Base-by-base conservation (phyloP, 306 rosid species). In the Corylus avellana region DNA sequence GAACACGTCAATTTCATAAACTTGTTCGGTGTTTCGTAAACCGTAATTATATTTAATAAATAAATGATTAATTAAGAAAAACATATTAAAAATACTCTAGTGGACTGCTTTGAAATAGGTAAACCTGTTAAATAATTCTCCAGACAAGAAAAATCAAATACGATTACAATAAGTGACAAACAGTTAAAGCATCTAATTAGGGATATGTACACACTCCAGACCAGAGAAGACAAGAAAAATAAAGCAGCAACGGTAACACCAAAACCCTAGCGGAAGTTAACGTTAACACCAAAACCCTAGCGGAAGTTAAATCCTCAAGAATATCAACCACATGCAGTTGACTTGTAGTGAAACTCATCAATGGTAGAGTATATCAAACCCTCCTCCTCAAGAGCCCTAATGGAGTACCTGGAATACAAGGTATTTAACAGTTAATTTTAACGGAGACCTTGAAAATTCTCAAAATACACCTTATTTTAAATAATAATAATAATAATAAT, bases 301-400 rank as follows among this genome's bases (percentile, higher is more conserved):
- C 75, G 57, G 25, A 70, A 27, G 39, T 47, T 58, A 67, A 69
- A 76, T 20, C 37, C 8, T 4, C 68, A 47, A 11, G 50, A 51
- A 48, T 46, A 50, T 58, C 63, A 53, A 37, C 86, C 55, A 62
- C 78, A 78, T 86, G 87, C 86, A 77, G 94, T 92, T 77, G 85
- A 84, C 83, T 95, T 95, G 91, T 81, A 95, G 78, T 95, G 99
- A 85, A 77, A 85, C 75, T 95, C 99, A 76, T 95, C 99, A 18
- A 88, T 88, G 71, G 99, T 95, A 75, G 98, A 91, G 88, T 93
- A 95, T 64, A 93, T 86, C 32, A 85, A 25, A 73, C 99, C 98
- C 32, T 95, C 99, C 10, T 90, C 96, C 80, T 90, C 94, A 53
- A 91, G 97, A 56, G 92, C 49, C 81, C 85, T 89, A 27, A 95